Conservation (phyloP, 352 stramenopile genomes). For the Pythium folliculosum region DNA sequence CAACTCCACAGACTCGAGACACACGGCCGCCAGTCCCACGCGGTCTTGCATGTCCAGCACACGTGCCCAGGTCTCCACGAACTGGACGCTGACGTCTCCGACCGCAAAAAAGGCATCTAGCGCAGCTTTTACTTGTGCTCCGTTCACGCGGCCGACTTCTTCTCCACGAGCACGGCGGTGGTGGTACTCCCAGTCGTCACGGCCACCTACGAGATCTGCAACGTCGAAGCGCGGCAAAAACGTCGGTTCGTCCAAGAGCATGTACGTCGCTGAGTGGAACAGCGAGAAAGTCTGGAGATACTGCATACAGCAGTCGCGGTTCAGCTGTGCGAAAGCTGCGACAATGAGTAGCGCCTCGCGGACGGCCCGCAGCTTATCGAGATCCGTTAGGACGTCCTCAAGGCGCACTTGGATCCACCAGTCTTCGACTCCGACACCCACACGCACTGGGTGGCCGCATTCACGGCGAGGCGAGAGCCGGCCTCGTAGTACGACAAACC, state of each 20-base stretch:
- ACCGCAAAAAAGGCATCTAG: neutral
- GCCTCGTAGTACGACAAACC: neutral
- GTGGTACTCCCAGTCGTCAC: too few species aligned
- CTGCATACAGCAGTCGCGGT: constrained; percentile 1
- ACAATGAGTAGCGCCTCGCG: constrained; percentile 2
- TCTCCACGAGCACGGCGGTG: too few species aligned
- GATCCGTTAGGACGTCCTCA: neutral
- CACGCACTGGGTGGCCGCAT: neutral
- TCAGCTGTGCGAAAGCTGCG: neutral
- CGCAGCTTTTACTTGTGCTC: too few species aligned
- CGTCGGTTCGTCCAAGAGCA: neutral
- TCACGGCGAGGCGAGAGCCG: neutral
- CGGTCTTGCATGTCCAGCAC: neutral
- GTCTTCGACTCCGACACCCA: neutral
- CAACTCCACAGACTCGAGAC: neutral
- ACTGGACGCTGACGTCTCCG: neutral
- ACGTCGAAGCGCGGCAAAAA: neutral
- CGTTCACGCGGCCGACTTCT: too few species aligned
- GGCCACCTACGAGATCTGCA: neutral
- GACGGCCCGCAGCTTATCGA: neutral
- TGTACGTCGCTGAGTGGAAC: neutral
- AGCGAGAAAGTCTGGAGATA: neutral
- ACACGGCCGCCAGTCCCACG: neutral
- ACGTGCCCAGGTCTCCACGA: neutral
- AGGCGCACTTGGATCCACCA: constrained; percentile 1